Percentiles rank a stretch among this genome's conserved stretches.
Conservation (phyloP, 306 rosid genomes). For the Biancaea sappan region DNA sequence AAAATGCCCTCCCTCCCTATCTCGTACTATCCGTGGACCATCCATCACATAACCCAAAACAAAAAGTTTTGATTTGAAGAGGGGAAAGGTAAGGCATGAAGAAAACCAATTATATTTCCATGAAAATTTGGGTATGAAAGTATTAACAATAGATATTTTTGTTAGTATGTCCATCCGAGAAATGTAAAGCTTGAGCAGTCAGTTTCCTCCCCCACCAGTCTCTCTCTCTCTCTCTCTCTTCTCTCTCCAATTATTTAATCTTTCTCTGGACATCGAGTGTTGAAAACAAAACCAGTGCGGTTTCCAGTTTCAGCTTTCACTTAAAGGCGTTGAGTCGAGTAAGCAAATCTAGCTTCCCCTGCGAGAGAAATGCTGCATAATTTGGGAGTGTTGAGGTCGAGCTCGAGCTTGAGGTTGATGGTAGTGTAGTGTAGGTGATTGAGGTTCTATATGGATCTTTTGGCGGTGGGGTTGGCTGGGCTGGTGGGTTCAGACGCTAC, state of each 20-base stretch:
- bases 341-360: conserved; percentile 40
- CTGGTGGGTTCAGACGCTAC: conserved; percentile 56
- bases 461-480: conserved; percentile 73
- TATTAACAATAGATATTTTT: not conserved
- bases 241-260: conserved; percentile 78
- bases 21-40: conserved; percentile 24
- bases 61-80: not conserved
- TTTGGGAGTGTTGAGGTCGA: too few relatives aligned
- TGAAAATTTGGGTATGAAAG: not conserved
- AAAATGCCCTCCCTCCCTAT: conserved; percentile 30
- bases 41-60: conserved; percentile 8
- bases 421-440: conserved; percentile 17
- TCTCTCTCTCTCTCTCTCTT: conserved; percentile 23
- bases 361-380: conserved; percentile 36
- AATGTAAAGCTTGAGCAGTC: conserved; percentile 40
- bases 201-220: conserved; percentile 38
- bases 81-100: not conserved
- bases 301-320: conserved; percentile 48
- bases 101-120: not conserved
- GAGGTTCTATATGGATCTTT: conserved; percentile 69
- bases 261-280: conserved; percentile 50
- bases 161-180: conserved; percentile 31
- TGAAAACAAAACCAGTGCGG: conserved; percentile 59
- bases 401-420: conserved; percentile 16
- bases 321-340: conserved; percentile 44